Conservation (phyloP, 169 alveolate genomes). For the Theileria orientalis region DNA sequence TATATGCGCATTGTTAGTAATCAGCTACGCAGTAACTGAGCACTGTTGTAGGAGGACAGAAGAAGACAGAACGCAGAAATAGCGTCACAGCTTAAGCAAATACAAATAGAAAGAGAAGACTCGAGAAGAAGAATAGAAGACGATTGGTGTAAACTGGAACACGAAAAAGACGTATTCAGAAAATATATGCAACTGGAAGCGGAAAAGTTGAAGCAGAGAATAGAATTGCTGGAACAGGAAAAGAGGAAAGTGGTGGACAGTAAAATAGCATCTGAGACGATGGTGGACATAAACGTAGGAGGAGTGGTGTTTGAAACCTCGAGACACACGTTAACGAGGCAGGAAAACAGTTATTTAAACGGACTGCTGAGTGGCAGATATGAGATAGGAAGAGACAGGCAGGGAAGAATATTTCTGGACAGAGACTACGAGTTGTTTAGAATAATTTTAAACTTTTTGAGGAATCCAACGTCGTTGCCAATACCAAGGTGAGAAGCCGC, state of each 20-base stretch:
- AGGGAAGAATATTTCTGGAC: conserved; percentile 84
- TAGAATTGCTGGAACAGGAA: conserved; percentile 76
- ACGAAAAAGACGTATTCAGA: conserved; percentile 77
- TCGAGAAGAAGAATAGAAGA: conserved; percentile 78
- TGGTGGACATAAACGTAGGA: conserved; percentile 84
- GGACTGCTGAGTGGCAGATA: conserved; percentile 78
- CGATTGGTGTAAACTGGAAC: conserved; percentile 74
- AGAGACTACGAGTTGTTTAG: conserved; percentile 84
- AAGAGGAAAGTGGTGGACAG: conserved; percentile 73
- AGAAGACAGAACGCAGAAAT: conserved; percentile 77
- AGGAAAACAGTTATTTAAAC: conserved; percentile 77
- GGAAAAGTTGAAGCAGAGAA: conserved; percentile 68
- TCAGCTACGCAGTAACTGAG: not conserved
- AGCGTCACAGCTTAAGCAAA: conserved; percentile 77
- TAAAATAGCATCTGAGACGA: conserved; percentile 82
- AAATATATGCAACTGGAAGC: conserved; percentile 73
- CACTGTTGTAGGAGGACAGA: conserved; percentile 69
- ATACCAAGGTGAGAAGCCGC: conserved; percentile 44
- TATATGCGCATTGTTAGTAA: too few relatives aligned
- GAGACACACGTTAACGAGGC: conserved; percentile 79
- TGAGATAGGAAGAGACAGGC: conserved; percentile 79
- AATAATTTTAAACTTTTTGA: conserved; percentile 77
- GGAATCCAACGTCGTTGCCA: conserved; percentile 77
- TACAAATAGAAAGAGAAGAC: conserved; percentile 83
- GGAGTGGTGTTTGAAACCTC: conserved; percentile 86